These are phyloP conservation scores for Exophiala mesophila DNA, from an alignment of 2,329 filamentous ascomycete species.

Conservation along the genomic window DNA sequence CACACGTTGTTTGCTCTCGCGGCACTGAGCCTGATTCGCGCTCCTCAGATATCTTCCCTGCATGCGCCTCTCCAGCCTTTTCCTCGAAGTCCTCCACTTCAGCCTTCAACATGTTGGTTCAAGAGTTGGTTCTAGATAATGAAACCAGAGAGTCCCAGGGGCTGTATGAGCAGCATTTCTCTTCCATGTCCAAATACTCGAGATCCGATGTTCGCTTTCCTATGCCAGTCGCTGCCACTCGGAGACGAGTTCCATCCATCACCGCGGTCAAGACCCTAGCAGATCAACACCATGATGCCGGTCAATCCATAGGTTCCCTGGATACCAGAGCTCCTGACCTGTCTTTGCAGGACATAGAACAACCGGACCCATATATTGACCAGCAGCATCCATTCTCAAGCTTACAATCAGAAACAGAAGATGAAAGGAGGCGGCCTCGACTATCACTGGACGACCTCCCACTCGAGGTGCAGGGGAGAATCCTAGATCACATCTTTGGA, in stretches of 20 bases:
- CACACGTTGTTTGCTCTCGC: not conserved
- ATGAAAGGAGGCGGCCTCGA: not conserved
- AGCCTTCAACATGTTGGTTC: constrained; percentile 16
- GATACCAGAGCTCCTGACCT: constrained; percentile 15
- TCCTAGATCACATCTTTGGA: constrained; percentile 67
- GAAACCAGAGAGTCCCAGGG: constrained; percentile 17
- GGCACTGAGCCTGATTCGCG: not conserved
- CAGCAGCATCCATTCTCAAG: not conserved
- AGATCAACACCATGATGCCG: constrained; percentile 12
- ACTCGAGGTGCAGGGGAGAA: constrained; percentile 66
- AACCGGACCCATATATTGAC: not conserved
- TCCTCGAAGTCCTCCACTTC: not conserved
- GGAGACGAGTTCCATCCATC: constrained; percentile 22
- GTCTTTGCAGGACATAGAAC: constrained; percentile 4
- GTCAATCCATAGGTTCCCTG: constrained; percentile 20
- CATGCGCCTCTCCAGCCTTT: not conserved
- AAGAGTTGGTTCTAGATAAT: constrained; percentile 21
- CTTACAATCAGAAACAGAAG: not conserved
- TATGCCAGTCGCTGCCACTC: constrained; percentile 15
- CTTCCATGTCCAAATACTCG: constrained; percentile 13
- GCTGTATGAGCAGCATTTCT: constrained; percentile 17
- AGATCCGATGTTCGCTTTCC: constrained; percentile 25
- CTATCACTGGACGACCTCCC: constrained; percentile 46
- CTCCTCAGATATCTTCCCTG: not conserved
- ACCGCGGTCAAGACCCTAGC: constrained; percentile 12